These are phyloP conservation scores for Poteriospumella lacustris DNA, from an alignment of 108 stramenopile genomes.

Conservation along the genomic window DNA sequence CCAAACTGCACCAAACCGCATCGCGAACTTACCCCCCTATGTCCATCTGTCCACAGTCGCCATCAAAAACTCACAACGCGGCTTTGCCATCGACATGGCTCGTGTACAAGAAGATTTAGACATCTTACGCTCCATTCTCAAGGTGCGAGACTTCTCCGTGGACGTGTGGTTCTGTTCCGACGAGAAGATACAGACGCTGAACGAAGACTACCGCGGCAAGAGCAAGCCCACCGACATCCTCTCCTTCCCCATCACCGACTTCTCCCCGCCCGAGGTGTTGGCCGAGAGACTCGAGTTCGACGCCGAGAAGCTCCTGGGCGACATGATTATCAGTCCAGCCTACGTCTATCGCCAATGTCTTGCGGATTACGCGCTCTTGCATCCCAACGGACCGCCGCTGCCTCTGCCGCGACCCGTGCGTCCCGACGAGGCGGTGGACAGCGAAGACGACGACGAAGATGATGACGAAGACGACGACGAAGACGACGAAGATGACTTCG, in stretches of 20 bases:
- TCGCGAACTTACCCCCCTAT: too few relatives aligned
- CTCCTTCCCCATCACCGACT: slow-evolving; percentile 69
- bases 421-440: not conserved
- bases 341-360: slow-evolving; percentile 67
- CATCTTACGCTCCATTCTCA: not conserved
- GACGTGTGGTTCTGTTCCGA: not conserved
- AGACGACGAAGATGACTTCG: not conserved
- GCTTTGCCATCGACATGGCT: too few relatives aligned
- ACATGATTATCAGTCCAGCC: slow-evolving; percentile 77
- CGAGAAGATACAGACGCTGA: not conserved
- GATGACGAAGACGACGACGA: not conserved
- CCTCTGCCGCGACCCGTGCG: not conserved
- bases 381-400: not conserved
- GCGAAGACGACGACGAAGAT: not conserved
- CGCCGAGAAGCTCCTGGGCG: slow-evolving; percentile 76
- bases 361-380: slow-evolving; percentile 31
- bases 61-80: too few relatives aligned
- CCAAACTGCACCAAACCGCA: too few relatives aligned
- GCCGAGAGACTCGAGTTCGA: slow-evolving; percentile 35
- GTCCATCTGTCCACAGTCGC: too few relatives aligned
- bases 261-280: not conserved
- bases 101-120: not conserved
- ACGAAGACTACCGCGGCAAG: slow-evolving; percentile 45
- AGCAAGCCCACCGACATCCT: slow-evolving; percentile 72
- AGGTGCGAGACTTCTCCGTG: not conserved